These are phyloP conservation scores for Fraxinus sp. DNA, from an alignment of 305 asterid species.

Conservation along the genomic window DNA sequence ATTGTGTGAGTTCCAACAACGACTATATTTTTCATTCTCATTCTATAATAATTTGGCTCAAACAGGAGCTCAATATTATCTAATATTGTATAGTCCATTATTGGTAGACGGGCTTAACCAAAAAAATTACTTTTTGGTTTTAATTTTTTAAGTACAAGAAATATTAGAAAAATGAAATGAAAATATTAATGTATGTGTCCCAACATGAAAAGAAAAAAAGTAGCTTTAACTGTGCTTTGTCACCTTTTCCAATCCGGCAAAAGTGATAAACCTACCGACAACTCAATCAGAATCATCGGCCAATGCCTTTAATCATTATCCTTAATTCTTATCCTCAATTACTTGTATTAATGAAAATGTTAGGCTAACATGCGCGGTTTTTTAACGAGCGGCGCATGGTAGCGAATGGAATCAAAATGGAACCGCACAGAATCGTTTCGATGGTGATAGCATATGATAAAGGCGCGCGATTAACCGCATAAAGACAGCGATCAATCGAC, in stretches of 20 bases:
- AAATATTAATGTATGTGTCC: background rate
- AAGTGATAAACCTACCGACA: constrained; percentile 36
- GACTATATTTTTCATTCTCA: no score
- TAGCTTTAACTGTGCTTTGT: constrained; percentile 23
- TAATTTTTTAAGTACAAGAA: background rate
- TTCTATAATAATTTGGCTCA: no score
- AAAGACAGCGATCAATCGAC: constrained; percentile 39
- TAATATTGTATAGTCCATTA: background rate
- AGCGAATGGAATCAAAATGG: constrained; percentile 23
- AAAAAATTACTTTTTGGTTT: background rate
- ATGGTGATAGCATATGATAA: constrained; percentile 33
- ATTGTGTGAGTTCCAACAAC: no score
- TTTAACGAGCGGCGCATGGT: constrained; percentile 17
- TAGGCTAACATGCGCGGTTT: constrained; percentile 26
- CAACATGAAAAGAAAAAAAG: background rate
- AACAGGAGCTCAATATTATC: no score
- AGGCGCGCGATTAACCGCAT: constrained; percentile 28
- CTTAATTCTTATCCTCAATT: background rate
- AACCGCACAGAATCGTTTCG: constrained; percentile 39
- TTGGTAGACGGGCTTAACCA: background rate
- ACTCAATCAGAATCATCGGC: constrained; percentile 19
- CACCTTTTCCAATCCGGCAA: constrained; percentile 35
- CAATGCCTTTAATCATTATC: constrained; percentile 13
- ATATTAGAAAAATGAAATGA: background rate
- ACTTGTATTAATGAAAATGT: background rate